Percentiles rank a stretch among this genome's conserved stretches.
Conservation (phyloP, 2,329 filamentous ascomycete species). For the Colletotrichum incanum region DNA sequence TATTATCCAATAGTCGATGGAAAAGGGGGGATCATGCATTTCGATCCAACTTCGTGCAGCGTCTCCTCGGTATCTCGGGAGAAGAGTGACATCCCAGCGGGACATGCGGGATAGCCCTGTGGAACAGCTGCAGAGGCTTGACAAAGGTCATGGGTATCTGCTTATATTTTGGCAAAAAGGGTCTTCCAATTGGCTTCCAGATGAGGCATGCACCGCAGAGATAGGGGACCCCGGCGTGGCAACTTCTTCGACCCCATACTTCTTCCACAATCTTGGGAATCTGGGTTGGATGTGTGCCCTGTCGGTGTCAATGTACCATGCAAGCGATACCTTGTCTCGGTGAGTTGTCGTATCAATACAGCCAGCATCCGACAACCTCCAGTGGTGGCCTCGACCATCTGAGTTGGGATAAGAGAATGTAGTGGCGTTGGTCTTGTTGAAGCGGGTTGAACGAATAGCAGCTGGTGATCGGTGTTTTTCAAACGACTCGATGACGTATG, state of each 20-base stretch:
- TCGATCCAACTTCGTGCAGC: slow-evolving; percentile 10
- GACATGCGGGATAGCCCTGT: slow-evolving; percentile 33
- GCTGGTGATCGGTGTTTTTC: neutral
- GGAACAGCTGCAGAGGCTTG: slow-evolving; percentile 10
- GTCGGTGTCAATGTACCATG: slow-evolving; percentile 16
- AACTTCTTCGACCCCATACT: neutral
- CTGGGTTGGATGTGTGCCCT: neutral
- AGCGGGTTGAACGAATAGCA: neutral
- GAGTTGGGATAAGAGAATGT: neutral
- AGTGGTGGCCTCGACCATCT: neutral
- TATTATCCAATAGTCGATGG: neutral
- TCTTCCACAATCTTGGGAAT: slow-evolving; percentile 6
- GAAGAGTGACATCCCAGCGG: slow-evolving; percentile 23
- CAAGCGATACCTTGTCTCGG: slow-evolving; percentile 17
- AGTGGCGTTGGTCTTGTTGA: neutral
- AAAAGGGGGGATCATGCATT: neutral
- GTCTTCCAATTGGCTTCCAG: slow-evolving; percentile 5
- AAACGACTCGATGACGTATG: neutral
- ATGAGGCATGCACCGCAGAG: neutral
- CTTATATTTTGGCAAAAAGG: neutral
- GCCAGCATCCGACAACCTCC: neutral
- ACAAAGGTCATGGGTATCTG: slow-evolving; percentile 12
- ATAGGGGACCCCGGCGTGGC: slow-evolving; percentile 1
- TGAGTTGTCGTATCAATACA: slow-evolving; percentile 3
- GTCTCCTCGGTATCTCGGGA: neutral